Conservation (phyloP, 805 yeast species). For the Candida awuae region DNA sequence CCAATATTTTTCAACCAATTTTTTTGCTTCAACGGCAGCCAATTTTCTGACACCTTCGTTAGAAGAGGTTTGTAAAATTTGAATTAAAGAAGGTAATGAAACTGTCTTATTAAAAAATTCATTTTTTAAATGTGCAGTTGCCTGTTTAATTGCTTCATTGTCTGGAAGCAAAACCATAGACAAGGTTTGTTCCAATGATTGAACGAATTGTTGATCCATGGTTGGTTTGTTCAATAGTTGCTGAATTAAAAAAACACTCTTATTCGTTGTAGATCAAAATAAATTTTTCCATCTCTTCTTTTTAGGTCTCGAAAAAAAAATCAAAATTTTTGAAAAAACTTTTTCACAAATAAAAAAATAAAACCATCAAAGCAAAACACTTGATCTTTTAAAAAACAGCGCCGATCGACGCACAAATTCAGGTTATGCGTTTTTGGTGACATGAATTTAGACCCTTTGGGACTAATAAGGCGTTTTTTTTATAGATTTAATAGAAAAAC, state of each 20-base stretch:
- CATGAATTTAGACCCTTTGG: background rate
- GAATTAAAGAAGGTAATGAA: constrained; percentile 75
- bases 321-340: background rate
- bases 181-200: constrained; percentile 71
- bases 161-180: constrained; percentile 75
- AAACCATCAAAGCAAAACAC: too few species aligned
- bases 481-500: too few species aligned
- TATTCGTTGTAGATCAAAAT: too few species aligned
- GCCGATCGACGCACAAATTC: background rate
- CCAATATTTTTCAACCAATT: constrained; percentile 73
- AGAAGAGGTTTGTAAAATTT: constrained; percentile 62
- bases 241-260: background rate
- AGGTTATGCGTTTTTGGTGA: background rate
- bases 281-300: too few species aligned
- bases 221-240: background rate
- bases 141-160: constrained; percentile 71
- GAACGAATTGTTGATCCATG: constrained; percentile 67
- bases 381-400: too few species aligned
- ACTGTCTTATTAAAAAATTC: constrained; percentile 66
- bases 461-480: too few species aligned
- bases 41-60: constrained; percentile 74
- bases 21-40: constrained; percentile 95
- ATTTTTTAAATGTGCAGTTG: constrained; percentile 63
- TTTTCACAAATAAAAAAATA: background rate
- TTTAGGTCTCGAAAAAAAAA: too few species aligned